Evolutionary conservation across 2,329 filamentous ascomycete genomes (phyloP), one percentile per base, ranked within the genome.

Genomic region (Rhynchosporium secalis): DNA sequence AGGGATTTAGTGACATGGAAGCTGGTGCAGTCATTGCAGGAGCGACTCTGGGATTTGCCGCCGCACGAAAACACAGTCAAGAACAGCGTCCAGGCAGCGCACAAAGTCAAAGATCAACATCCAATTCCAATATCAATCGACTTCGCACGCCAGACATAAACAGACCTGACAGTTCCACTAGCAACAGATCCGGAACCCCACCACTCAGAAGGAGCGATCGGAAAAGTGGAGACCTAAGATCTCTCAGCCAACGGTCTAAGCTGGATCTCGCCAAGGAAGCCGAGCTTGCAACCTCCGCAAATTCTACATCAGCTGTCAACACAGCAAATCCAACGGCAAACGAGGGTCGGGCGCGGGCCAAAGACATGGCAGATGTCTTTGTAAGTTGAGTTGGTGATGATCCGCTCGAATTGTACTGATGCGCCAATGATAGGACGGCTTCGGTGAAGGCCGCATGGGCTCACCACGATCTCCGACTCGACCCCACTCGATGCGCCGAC

Each of bases 401-500:
- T 20, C 28, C 29, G 6, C 55, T 58, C 6, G 45, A 69, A 63
- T 66, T 9, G 43, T 20, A 69, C 71, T 66, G 54, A 69, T 65
- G 58, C 65, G 40, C 31, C 20, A 51, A 61, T 13, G 48, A 49
- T 52, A 97, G 93, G 92, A 96, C 85, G 94, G 92, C 79, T 93
- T 87, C 81, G 94, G 94, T 78, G 92, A 96, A 79, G 91, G 90
- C 77, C 91, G 85, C 74, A 84, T 90, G 74, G 88, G 88, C 75
- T 96, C 92, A 75, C 92, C 94, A 73, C 87, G 90, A 72, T 98
- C 95, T 72, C 95, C 95, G 60, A 96, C 92, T 70, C 88, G 94
- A 77, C 93, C 95, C 71, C 92, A 93, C 74, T 97, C 92, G 81
- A 90, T 99, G 85, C 93, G 94, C 71, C 93, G 94, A 75, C 91